Conservation (phyloP, 176 grass and related monocot species). For the Hordeum vulgare region MorexV3_pseudomolecules_assembly NC_058524.1:560349032-560349531, state of each 20-base stretch:
- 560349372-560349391: slow-evolving; percentile 62
- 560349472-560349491: background rate
- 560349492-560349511: background rate
- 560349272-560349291: background rate
- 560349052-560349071: background rate
- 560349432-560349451: background rate
- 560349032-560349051: background rate
- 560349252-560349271: slow-evolving; percentile 24
- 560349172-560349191: slow-evolving; percentile 21
- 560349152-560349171: slow-evolving; percentile 10
- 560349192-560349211: slow-evolving; percentile 1
- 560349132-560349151: slow-evolving; percentile 15
- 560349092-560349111: background rate
- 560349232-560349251: slow-evolving; percentile 32
- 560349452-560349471: background rate
- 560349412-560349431: background rate
- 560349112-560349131: background rate
- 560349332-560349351: slow-evolving; percentile 37
- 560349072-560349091: background rate
- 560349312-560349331: background rate
- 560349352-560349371: slow-evolving; percentile 34
- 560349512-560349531: background rate
- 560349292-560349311: background rate
- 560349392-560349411: slow-evolving; percentile 33
- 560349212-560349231: slow-evolving; percentile 3